These are phyloP conservation scores for Cercophora scortea DNA, from an alignment of 495 filamentous ascomycete species.

Conservation along the genomic window DNA sequence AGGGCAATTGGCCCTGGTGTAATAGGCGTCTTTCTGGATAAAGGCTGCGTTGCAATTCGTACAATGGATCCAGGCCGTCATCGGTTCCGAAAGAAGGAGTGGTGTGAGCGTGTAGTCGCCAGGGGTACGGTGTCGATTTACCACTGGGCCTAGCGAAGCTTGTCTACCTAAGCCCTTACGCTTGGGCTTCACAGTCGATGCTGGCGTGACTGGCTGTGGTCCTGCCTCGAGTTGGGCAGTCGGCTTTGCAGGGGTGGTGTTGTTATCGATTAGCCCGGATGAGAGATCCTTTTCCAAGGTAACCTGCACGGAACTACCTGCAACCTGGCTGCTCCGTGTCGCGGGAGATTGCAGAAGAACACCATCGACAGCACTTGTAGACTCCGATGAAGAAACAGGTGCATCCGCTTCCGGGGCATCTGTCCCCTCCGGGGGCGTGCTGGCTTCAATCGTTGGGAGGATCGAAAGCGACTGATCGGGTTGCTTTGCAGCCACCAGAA, in stretches of 20 bases:
- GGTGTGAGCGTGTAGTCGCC: constrained; percentile 75
- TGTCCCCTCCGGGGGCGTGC: not conserved
- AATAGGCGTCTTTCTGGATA: constrained; percentile 79
- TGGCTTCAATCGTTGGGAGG: constrained; percentile 9
- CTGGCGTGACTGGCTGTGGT: too few relatives aligned
- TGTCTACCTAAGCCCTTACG: too few relatives aligned
- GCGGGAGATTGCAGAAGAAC: too few relatives aligned
- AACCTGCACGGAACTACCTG: too few relatives aligned
- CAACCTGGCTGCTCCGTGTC: too few relatives aligned
- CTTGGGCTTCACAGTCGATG: too few relatives aligned
- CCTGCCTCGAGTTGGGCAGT: too few relatives aligned
- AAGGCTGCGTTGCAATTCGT: constrained; percentile 74
- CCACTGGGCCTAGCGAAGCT: too few relatives aligned
- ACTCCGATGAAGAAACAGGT: not conserved
- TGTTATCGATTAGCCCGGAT: too few relatives aligned
- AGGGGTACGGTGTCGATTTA: constrained; percentile 35
- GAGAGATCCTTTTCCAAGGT: too few relatives aligned
- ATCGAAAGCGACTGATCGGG: not conserved
- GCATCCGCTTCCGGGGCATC: not conserved
- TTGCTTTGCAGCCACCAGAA: not conserved
- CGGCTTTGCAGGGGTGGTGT: too few relatives aligned
- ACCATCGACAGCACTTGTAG: too few relatives aligned
- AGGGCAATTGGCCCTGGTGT: constrained; percentile 74
- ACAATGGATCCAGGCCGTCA: constrained; percentile 79
- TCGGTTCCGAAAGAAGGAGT: constrained; percentile 60